These are phyloP conservation scores for Fusarium tuaranense DNA, from an alignment of 2,329 filamentous ascomycete genomes.

Conservation along the genomic window DNA sequence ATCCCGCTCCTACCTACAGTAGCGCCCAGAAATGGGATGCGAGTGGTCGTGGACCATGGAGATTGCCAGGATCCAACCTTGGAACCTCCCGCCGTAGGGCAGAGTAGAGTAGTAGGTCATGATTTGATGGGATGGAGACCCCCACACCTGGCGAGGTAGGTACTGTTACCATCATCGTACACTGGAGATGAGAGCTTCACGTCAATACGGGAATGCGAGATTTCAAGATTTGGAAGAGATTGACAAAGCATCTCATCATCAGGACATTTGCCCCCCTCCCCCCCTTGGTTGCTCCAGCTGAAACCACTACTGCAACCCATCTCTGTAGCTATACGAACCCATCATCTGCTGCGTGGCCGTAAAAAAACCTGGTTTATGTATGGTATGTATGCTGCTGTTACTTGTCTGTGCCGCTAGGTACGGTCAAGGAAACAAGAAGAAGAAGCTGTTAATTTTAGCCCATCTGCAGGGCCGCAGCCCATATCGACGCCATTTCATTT, in stretches of 20 bases:
- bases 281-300: constrained; percentile 11
- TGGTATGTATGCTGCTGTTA: background rate
- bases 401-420: background rate
- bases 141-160: constrained; percentile 32
- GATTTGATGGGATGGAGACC: constrained; percentile 1
- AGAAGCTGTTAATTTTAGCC: constrained; percentile 11
- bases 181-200: constrained; percentile 18
- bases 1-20: constrained; percentile 17
- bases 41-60: constrained; percentile 19
- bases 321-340: constrained; percentile 15
- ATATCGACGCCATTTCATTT: constrained; percentile 27
- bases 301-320: constrained; percentile 33
- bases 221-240: constrained; percentile 1
- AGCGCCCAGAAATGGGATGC: constrained; percentile 5
- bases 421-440: background rate
- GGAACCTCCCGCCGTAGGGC: constrained; percentile 20
- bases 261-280: background rate
- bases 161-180: background rate
- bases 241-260: constrained; percentile 1
- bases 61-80: constrained; percentile 33
- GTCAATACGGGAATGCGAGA: background rate
- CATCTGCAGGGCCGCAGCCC: constrained; percentile 21
- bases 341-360: background rate
- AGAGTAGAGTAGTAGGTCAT: background rate
- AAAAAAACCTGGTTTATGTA: background rate